These are phyloP conservation scores for Dalbergia cultrata DNA, from an alignment of 306 rosid genomes.

Conservation along the genomic window DNA sequence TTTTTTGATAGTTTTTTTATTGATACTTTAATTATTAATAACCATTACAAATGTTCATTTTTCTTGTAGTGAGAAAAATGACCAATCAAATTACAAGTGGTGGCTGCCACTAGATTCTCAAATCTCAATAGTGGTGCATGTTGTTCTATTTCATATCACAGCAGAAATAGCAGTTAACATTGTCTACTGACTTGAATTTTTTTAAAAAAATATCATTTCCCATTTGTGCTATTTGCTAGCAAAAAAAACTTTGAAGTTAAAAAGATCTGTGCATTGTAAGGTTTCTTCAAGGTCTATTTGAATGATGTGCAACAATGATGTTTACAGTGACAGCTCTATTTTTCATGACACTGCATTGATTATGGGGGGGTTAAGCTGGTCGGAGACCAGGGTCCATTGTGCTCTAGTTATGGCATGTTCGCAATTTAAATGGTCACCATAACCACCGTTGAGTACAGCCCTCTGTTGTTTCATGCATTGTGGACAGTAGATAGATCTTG, in stretches of 20 bases:
- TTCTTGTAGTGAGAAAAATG: too few species aligned
- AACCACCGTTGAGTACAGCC: not conserved
- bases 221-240: not conserved
- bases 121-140: slow-evolving; percentile 20
- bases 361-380: slow-evolving; percentile 2
- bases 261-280: not conserved
- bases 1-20: too few species aligned
- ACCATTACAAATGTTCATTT: too few species aligned
- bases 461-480: too few species aligned
- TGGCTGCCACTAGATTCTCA: slow-evolving; percentile 40
- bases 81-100: slow-evolving; percentile 33
- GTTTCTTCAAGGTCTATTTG: not conserved
- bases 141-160: slow-evolving; percentile 8
- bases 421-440: not conserved
- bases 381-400: not conserved
- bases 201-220: not conserved
- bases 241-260: not conserved
- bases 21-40: too few species aligned
- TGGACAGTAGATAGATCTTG: too few species aligned
- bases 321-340: not conserved
- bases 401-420: not conserved
- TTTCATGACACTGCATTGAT: not conserved
- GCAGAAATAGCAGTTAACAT: not conserved
- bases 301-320: not conserved
- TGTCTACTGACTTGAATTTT: not conserved